Evolutionary conservation across 208 protist species (phyloP).

Genomic region (Acanthamoeba royreba): DNA sequence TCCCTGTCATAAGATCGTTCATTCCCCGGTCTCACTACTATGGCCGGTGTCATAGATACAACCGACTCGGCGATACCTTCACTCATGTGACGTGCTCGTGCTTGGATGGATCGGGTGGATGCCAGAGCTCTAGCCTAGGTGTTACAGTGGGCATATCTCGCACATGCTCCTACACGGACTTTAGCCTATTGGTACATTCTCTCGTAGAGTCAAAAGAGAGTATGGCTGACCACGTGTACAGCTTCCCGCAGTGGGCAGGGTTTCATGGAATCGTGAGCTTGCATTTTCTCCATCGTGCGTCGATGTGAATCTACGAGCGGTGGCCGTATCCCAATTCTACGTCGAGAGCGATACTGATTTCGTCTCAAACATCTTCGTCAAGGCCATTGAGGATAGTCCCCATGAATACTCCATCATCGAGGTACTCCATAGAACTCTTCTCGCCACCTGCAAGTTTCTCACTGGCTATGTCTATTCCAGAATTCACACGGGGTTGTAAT

Average conservation of each 20-base stretch:
- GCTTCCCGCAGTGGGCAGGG: neutral
- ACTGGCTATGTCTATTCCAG: neutral
- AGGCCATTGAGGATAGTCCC: neutral
- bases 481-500: neutral
- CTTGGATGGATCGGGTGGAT: neutral
- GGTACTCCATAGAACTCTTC: neutral
- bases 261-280: neutral
- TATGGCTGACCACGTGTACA: too few species aligned
- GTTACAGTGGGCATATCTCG: neutral
- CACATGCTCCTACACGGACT: neutral
- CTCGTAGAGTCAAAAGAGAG: too few species aligned
- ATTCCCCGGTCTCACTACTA: neutral
- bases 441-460: neutral
- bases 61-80: neutral
- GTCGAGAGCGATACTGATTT: neutral
- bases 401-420: neutral
- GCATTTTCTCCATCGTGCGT: neutral
- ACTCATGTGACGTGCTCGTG: neutral
- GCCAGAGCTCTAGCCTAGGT: neutral
- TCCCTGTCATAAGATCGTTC: neutral
- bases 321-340: neutral
- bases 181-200: neutral
- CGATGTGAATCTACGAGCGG: neutral
- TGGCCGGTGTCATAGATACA: neutral
- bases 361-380: constrained; percentile 20